Base-by-base conservation (phyloP, 1,139 yeast species). In the Kodamaea ohmeri region DNA sequence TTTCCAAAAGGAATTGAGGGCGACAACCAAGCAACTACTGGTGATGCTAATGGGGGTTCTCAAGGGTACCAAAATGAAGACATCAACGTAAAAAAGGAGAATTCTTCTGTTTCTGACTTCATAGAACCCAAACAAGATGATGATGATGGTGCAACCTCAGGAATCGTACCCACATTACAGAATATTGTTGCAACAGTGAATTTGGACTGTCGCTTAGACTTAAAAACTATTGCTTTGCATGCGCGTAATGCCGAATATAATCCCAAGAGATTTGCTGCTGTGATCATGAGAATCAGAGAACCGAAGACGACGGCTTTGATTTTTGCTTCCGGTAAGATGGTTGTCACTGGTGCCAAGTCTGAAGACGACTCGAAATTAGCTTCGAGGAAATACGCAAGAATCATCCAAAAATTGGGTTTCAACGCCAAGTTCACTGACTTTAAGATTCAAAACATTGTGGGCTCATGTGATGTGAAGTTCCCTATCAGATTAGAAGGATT, bases 191-290 rank as follows among this genome's bases (percentile, higher is more conserved):
- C 99, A 25, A 92, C 99, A 0, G 98, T 92, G 43, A 92, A 94
- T 59, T 73, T 92, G 61, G 98, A 92, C 54, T 92, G 98, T 63
- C 83, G 97, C 47, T 71, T 92, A 54, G 98, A 94, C 62, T 76
- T 92, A 60, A 92, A 92, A 59, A 94, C 98, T 19, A 94, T 92
- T 61, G 99, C 99, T 1, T 71, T 92, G 49, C 99, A 92, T 65
- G 98, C 98, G 3, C 89, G 99, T 76, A 92, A 92, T 65, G 99
- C 99, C 20, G 99, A 92, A 63, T 92, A 92, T 63, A 92, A 92
- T 56, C 98, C 98, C 38, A 69, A 81, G 67, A 96, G 99, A 71
- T 92, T 92, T 70, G 99, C 99, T 12, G 99, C 99, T 41, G 99
- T 92, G 38, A 92, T 92, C 53, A 94, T 92, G 99, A 87, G 99